A percentile compares a stretch with the other conserved stretches of the same genome.
phyloP scores from a whole-genome alignment of 2,329 filamentous ascomycete species.

The Aspergillus thermomutatus region DNA sequence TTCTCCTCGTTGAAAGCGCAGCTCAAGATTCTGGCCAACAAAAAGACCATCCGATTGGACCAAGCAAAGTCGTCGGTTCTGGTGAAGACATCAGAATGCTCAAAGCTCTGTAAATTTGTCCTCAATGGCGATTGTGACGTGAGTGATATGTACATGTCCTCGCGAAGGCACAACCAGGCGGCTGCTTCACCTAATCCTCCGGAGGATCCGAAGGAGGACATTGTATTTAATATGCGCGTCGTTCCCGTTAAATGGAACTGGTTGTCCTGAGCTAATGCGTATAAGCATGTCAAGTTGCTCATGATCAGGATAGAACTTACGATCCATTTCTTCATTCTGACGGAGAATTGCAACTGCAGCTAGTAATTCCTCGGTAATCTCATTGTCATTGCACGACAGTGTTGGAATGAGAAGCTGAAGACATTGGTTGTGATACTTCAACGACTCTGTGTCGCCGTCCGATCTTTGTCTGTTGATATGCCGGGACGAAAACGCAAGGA shows the following conservation, averaged over 20 bases:
- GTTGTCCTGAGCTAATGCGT: slow-evolving; percentile 26
- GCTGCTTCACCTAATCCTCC: slow-evolving; percentile 39
- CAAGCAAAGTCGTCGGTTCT: slow-evolving; percentile 36
- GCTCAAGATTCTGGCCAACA: slow-evolving; percentile 32
- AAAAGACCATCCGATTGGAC: slow-evolving; percentile 34
- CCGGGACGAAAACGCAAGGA: slow-evolving; percentile 34
- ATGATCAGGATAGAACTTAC: slow-evolving; percentile 5
- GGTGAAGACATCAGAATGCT: slow-evolving; percentile 29
- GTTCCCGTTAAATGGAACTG: slow-evolving; percentile 35
- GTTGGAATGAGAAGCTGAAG: slow-evolving; percentile 33
- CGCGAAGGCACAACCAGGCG: slow-evolving; percentile 39
- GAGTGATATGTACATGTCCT: slow-evolving; percentile 38
- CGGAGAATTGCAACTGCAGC: slow-evolving; percentile 32
- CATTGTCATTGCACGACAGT: slow-evolving; percentile 23
- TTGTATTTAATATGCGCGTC: slow-evolving; percentile 34
- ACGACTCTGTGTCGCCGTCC: slow-evolving; percentile 24
- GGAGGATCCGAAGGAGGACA: slow-evolving; percentile 35
- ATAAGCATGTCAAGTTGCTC: slow-evolving; percentile 1
- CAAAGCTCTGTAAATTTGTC: slow-evolving; percentile 35
- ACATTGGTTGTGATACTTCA: slow-evolving; percentile 33
- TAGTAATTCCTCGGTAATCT: slow-evolving; percentile 29
- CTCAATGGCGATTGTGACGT: slow-evolving; percentile 31
- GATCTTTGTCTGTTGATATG: slow-evolving; percentile 26
- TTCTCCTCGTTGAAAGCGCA: slow-evolving; percentile 13
- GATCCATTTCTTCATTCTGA: slow-evolving; percentile 35